Percentiles rank a stretch among this genome's conserved stretches.
phyloP scores from a whole-genome alignment of 805 yeast genomes.

The Komagataella populi region DNA sequence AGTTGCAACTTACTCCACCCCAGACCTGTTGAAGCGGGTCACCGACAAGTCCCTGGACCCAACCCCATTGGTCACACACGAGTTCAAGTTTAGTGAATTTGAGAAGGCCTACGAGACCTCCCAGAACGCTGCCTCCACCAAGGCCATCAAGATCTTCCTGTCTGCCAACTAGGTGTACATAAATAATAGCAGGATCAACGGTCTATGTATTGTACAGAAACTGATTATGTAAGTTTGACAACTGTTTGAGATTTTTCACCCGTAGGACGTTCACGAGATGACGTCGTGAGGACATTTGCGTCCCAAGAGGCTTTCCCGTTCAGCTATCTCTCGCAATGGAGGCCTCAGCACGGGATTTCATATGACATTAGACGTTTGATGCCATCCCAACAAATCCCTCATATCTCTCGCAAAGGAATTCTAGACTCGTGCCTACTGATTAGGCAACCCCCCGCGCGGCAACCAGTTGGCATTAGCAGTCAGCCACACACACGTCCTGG shows the following conservation, averaged over 20 bases:
- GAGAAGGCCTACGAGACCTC: constrained; percentile 51
- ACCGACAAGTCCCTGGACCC: constrained; percentile 27
- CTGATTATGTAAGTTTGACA: no score
- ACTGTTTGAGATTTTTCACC: not conserved
- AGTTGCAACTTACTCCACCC: constrained; percentile 32
- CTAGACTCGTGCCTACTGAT: not conserved
- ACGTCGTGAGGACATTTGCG: not conserved
- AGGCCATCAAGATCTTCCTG: constrained; percentile 37
- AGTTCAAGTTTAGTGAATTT: constrained; percentile 38
- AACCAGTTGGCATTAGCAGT: not conserved
- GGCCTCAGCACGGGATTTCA: no score
- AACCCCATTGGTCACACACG: constrained; percentile 42
- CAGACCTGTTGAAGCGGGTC: constrained; percentile 22
- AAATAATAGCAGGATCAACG: not conserved
- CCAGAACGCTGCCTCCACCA: constrained; percentile 34
- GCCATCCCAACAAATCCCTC: not conserved
- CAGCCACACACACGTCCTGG: not conserved
- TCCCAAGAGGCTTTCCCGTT: not conserved
- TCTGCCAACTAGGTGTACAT: not conserved
- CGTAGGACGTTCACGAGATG: not conserved
- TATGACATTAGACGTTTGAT: not conserved
- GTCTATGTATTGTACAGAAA: no score
- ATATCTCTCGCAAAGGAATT: not conserved
- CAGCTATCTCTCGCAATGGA: not conserved
- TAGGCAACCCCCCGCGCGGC: not conserved